Evolutionary conservation across 352 stramenopile genomes (phyloP).

Genomic region (Phytophthora europaea): DNA sequence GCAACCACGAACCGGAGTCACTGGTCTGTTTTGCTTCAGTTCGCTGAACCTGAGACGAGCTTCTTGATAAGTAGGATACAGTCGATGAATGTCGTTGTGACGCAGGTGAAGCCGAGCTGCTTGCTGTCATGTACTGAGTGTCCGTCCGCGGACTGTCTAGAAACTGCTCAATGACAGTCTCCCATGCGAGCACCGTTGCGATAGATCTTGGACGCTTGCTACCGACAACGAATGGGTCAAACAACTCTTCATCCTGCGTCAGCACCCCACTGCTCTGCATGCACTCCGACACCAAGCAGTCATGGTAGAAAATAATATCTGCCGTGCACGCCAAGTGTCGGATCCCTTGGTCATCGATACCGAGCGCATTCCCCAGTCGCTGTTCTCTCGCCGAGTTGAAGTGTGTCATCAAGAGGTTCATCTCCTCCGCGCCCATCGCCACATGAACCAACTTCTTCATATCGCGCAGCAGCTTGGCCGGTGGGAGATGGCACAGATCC

Average conservation of each 20-base stretch:
- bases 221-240: conserved; percentile 30
- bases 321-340: conserved; percentile 60
- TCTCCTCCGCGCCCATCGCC: conserved; percentile 54
- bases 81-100: conserved; percentile 36
- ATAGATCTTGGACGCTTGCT: conserved; percentile 40
- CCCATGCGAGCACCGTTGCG: conserved; percentile 49
- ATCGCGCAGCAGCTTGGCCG: conserved; percentile 45
- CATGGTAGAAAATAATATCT: conserved; percentile 69
- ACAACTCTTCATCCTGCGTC: conserved; percentile 26
- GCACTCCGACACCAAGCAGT: conserved; percentile 49
- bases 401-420: conserved; percentile 54
- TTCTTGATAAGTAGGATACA: conserved; percentile 41
- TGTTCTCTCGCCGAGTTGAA: conserved; percentile 44
- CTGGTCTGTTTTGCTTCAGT: conserved; percentile 41
- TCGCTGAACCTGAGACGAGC: conserved; percentile 24
- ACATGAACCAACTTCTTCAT: conserved; percentile 54
- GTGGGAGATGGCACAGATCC: conserved; percentile 45
- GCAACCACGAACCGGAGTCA: conserved; percentile 52
- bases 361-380: conserved; percentile 34
- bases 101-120: conserved; percentile 24
- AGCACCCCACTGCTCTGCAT: conserved; percentile 20
- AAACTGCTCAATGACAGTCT: conserved; percentile 54
- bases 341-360: conserved; percentile 57
- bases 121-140: conserved; percentile 30
- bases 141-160: conserved; percentile 39